Percentiles rank a stretch among this genome's conserved stretches.
Evolutionary conservation across 768 basidiomycete species (phyloP).

Genomic region (Kwoniella sp.): DNA sequence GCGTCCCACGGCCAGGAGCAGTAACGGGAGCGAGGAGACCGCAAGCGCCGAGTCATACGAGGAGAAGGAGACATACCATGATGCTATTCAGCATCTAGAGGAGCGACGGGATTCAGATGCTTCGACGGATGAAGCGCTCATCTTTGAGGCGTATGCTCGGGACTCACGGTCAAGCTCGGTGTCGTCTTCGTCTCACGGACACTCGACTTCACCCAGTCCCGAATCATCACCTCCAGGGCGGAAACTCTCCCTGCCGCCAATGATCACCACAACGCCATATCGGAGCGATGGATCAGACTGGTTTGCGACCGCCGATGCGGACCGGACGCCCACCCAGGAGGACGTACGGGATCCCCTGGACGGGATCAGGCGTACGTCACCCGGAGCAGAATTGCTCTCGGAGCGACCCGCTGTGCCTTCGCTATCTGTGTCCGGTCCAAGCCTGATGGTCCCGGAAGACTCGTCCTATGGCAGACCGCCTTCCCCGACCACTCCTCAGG

Average conservation of each 20-base stretch:
- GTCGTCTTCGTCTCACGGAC: conserved; percentile 25
- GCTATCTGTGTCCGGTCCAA: conserved; percentile 12
- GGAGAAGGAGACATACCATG: conserved; percentile 49
- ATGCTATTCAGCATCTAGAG: conserved; percentile 42
- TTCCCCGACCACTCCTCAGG: conserved; percentile 10
- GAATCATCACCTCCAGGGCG: conserved; percentile 28
- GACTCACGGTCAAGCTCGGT: conserved; percentile 26
- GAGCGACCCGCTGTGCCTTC: conserved; percentile 17
- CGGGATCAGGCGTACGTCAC: conserved; percentile 22
- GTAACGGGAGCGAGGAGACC: conserved; percentile 28
- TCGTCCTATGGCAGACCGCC: conserved; percentile 1
- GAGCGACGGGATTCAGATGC: conserved; percentile 53
- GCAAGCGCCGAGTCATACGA: conserved; percentile 50
- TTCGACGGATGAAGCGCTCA: conserved; percentile 73
- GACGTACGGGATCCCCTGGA: conserved; percentile 22
- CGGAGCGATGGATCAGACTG: conserved; percentile 16
- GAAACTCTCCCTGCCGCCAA: conserved; percentile 23
- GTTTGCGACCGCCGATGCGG: conserved; percentile 23
- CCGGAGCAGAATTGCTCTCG: conserved; percentile 14
- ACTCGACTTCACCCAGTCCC: conserved; percentile 26
- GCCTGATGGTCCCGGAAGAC: conserved; percentile 22
- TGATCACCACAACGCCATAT: conserved; percentile 11
- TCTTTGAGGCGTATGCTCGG: conserved; percentile 74
- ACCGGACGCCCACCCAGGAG: conserved; percentile 44
- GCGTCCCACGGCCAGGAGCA: conserved; percentile 9